These are phyloP conservation scores for Steccherinum ochraceum DNA, from an alignment of 768 basidiomycete genomes.

Conservation along the genomic window DNA sequence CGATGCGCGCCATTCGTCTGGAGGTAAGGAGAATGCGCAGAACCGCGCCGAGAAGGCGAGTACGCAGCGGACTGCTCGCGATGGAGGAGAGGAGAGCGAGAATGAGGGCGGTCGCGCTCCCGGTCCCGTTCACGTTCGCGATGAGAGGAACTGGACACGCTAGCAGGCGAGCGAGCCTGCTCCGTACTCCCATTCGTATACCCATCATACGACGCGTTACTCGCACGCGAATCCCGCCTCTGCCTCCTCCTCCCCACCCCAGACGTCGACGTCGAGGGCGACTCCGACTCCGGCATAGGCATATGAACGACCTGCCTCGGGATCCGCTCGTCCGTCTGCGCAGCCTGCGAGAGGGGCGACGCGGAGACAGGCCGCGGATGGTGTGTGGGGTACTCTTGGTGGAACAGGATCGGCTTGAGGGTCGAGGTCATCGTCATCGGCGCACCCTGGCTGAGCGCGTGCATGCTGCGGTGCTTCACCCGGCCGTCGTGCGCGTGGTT, in stretches of 20 bases:
- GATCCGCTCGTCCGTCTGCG: conserved; percentile 6
- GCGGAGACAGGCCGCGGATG: conserved; percentile 6
- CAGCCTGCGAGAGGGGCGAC: conserved; percentile 2
- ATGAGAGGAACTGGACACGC: conserved; percentile 6
- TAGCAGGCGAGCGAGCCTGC: neutral
- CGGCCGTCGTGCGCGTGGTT: neutral
- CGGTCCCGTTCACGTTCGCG: too few species aligned
- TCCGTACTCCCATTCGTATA: conserved; percentile 2
- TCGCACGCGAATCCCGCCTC: conserved; percentile 14
- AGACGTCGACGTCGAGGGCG: too few species aligned
- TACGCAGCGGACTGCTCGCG: neutral
- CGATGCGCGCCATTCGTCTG: too few species aligned
- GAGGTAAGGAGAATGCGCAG: too few species aligned
- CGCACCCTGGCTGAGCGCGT: neutral
- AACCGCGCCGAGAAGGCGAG: conserved; percentile 5
- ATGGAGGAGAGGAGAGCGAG: neutral
- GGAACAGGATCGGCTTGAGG: conserved; percentile 20
- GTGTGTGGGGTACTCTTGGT: conserved; percentile 20
- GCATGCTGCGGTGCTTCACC: neutral
- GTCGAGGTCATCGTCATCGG: conserved; percentile 10
- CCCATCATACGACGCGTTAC: conserved; percentile 14
- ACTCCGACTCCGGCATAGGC: too few species aligned
- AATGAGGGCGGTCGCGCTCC: conserved; percentile 4
- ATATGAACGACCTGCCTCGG: neutral
- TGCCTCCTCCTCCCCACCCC: neutral